These are phyloP conservation scores for Amanita rubescens DNA, from an alignment of 768 basidiomycete species.

Conservation along the genomic window DNA sequence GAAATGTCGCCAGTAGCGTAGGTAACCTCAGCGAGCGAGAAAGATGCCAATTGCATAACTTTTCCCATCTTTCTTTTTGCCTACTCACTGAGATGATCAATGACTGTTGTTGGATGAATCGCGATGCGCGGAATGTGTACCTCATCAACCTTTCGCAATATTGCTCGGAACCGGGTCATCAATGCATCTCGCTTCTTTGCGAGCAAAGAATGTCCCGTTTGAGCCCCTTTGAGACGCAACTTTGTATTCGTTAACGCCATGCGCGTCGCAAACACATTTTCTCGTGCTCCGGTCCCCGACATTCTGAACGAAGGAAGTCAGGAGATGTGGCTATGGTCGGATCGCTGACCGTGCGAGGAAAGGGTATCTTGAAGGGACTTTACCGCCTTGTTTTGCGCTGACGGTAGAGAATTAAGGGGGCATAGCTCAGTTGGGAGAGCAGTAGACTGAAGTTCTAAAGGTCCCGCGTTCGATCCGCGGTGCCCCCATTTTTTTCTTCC, in stretches of 20 bases:
- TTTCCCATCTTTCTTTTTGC: slow-evolving; percentile 99
- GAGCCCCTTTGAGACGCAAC: slow-evolving; percentile 81
- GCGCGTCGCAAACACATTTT: slow-evolving; percentile 93
- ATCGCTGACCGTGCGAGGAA: neutral
- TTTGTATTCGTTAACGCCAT: slow-evolving; percentile 97
- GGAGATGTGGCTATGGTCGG: neutral
- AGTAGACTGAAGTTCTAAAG: slow-evolving; percentile 73
- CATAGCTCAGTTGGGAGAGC: slow-evolving; percentile 74
- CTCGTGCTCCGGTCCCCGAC: slow-evolving; percentile 87
- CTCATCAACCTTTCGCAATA: slow-evolving; percentile 96
- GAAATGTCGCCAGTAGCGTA: slow-evolving; percentile 97
- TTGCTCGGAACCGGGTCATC: slow-evolving; percentile 89
- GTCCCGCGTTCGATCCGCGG: slow-evolving; percentile 78
- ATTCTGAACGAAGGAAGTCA: slow-evolving; percentile 32
- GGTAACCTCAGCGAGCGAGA: slow-evolving; percentile 98
- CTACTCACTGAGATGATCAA: slow-evolving; percentile 36
- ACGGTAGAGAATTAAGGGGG: slow-evolving; percentile 27
- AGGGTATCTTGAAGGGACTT: neutral
- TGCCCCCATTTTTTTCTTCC: slow-evolving; percentile 45
- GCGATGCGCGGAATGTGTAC: slow-evolving; percentile 31
- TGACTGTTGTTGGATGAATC: slow-evolving; percentile 4
- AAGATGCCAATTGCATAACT: slow-evolving; percentile 97
- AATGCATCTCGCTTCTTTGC: slow-evolving; percentile 98
- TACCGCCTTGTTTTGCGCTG: neutral
- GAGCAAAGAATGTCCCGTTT: slow-evolving; percentile 90